Conservation (phyloP, 31 red algal genomes). For the Bonnemaisonia californica region DNA sequence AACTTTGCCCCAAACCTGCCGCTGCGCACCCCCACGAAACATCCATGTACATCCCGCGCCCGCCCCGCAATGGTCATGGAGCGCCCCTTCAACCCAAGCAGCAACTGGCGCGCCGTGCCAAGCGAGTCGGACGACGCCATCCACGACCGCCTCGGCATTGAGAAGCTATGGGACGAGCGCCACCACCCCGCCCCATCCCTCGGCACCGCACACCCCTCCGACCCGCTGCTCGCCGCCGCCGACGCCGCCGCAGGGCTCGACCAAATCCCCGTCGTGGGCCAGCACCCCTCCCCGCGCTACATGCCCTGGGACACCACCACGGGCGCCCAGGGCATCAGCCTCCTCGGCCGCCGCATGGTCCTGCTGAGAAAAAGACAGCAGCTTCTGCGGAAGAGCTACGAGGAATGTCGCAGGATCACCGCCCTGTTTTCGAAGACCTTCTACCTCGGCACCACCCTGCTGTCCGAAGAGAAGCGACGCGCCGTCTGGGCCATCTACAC, state of each 20-base stretch:
- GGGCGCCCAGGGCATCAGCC: constrained; percentile 49
- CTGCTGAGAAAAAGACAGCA: constrained; percentile 58
- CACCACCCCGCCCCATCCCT: not conserved
- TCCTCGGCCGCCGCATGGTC: constrained; percentile 55
- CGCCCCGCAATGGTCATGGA: constrained; percentile 17
- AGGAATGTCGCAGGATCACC: constrained; percentile 95
- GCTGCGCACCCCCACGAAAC: not conserved
- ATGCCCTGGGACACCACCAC: constrained; percentile 88
- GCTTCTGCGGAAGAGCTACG: constrained; percentile 64
- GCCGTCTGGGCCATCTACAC: constrained; percentile 98
- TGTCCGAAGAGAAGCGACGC: constrained; percentile 70
- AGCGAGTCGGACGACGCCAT: constrained; percentile 36
- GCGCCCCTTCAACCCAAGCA: constrained; percentile 20
- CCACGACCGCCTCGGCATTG: constrained; percentile 69
- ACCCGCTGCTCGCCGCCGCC: not conserved
- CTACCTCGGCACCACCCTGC: constrained; percentile 89
- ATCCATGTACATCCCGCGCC: not conserved
- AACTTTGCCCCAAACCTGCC: not conserved
- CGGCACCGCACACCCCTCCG: not conserved
- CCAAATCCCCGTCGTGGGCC: not conserved
- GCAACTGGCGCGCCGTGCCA: not conserved
- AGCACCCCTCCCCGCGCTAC: not conserved
- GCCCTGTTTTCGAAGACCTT: constrained; percentile 95
- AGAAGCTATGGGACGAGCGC: constrained; percentile 39
- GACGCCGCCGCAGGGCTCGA: not conserved